Percentiles rank a stretch among this genome's conserved stretches.
Conservation (phyloP, 2,329 filamentous ascomycete genomes). For the Trichoderma oligosporum region DNA sequence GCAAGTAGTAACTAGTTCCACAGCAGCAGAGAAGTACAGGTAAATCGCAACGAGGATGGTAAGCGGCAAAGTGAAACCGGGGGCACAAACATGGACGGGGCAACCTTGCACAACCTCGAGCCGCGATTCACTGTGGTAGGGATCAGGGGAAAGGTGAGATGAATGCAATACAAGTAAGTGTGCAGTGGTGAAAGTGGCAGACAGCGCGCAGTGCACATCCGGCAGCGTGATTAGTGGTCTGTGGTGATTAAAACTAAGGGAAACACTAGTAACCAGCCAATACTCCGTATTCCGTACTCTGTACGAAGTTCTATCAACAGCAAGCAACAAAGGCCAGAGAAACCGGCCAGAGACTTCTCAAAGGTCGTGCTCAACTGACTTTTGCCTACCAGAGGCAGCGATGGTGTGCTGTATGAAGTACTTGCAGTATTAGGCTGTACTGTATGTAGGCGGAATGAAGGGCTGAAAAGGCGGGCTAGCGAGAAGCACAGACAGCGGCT, state of each 20-base stretch:
- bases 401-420: background rate
- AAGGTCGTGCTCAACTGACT: too few species aligned
- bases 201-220: slow-evolving; percentile 8
- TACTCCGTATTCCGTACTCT: too few species aligned
- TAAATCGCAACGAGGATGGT: slow-evolving; percentile 12
- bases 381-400: too few species aligned
- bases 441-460: slow-evolving; percentile 5
- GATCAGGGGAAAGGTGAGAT: slow-evolving; percentile 18
- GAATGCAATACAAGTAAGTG: slow-evolving; percentile 5
- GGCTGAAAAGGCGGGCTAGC: slow-evolving; percentile 17
- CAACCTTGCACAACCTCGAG: slow-evolving; percentile 27
- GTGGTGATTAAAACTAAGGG: too few species aligned
- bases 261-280: too few species aligned
- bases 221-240: background rate
- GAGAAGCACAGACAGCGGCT: slow-evolving; percentile 17
- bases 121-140: slow-evolving; percentile 17
- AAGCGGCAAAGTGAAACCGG: slow-evolving; percentile 24
- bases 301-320: too few species aligned
- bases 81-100: slow-evolving; percentile 22
- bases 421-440: background rate
- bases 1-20: slow-evolving; percentile 25
- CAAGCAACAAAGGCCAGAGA: background rate
- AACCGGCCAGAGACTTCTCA: too few species aligned
- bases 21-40: slow-evolving; percentile 23
- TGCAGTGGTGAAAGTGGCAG: background rate